Conservation (phyloP, 2,329 filamentous ascomycete species). For the Verruconis gallopava region DNA sequence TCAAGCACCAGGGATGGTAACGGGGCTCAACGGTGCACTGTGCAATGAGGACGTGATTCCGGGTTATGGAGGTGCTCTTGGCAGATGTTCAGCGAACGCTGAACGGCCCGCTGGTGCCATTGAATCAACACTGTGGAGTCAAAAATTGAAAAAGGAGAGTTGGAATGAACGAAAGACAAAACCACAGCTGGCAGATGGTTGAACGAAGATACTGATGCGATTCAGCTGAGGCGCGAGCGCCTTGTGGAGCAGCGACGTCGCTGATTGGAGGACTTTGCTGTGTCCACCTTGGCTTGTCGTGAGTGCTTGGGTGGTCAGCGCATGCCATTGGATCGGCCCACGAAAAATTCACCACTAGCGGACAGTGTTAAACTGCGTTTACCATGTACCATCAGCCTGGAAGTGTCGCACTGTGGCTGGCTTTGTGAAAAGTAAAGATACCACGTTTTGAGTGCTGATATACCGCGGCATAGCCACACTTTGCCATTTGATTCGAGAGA, state of each 20-base stretch:
- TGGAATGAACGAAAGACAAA: background rate
- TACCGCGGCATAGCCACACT: background rate
- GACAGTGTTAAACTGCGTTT: background rate
- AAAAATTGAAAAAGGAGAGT: background rate
- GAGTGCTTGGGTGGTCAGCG: background rate
- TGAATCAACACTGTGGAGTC: background rate
- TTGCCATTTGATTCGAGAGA: background rate
- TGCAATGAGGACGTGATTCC: slow-evolving; percentile 5
- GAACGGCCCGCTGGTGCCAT: background rate
- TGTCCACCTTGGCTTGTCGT: background rate
- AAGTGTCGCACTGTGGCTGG: background rate
- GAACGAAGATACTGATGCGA: background rate
- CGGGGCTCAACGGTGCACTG: background rate
- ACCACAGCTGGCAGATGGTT: slow-evolving; percentile 5
- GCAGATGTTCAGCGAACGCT: slow-evolving; percentile 3
- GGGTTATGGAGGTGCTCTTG: slow-evolving; percentile 5
- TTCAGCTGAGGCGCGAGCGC: background rate
- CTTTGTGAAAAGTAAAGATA: background rate
- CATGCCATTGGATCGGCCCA: background rate
- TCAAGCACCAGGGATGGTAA: slow-evolving; percentile 3
- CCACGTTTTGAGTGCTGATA: too few relatives aligned
- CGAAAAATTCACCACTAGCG: background rate
- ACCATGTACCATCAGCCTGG: background rate
- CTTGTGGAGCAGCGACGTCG: background rate
- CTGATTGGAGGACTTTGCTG: background rate